Evolutionary conservation across 768 basidiomycete species (phyloP), one percentile per base, ranked within the genome.

Genomic region (Phlebiopsis gigantea): DNA sequence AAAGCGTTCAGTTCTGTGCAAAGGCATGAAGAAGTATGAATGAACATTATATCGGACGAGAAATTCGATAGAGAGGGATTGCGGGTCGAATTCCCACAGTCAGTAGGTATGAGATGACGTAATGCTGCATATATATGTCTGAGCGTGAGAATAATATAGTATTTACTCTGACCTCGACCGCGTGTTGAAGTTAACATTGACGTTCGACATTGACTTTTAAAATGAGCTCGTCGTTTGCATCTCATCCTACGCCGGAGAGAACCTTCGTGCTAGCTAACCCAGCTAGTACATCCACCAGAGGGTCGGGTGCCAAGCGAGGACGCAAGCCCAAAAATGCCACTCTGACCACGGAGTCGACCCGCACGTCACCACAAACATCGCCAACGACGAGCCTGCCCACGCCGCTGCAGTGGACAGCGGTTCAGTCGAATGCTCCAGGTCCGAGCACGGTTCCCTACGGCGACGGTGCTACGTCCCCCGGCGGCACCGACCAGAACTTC

Each of bases 311-410:
- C 0, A 71, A 71, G 31, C 69, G 70, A 8, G 70, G 70, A 10
- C 65, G 70, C 5, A 71, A 71, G 34, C 69, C 70, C 28, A 66
- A 68, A 59, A 65, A 62, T 31, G 57, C 67, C 2, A 52, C 50
- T 14, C 57, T 55, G 12, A 59, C 42, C 25, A 47, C 55, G 22
- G 48, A 62, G 6, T 56, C 58, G 29, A 55, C 63, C 10, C 61
- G 63, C 24, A 60, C 60, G 1, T 55, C 60, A 2, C 59, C 65
- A 22, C 60, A 57, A 45, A 52, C 60, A 30, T 59, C 44, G 41
- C 60, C 66, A 43, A 22, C 49, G 55, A 46, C 60, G 24, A 60
- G 57, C 55, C 57, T 56, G 46, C 53, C 59, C 3, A 61, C 63
- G 14, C 46, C 57, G 21, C 15, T 53, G 15, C 66, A 65, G 42